Conservation (phyloP, 805 yeast genomes). For the Blastobotrys mokoenaii region DNA sequence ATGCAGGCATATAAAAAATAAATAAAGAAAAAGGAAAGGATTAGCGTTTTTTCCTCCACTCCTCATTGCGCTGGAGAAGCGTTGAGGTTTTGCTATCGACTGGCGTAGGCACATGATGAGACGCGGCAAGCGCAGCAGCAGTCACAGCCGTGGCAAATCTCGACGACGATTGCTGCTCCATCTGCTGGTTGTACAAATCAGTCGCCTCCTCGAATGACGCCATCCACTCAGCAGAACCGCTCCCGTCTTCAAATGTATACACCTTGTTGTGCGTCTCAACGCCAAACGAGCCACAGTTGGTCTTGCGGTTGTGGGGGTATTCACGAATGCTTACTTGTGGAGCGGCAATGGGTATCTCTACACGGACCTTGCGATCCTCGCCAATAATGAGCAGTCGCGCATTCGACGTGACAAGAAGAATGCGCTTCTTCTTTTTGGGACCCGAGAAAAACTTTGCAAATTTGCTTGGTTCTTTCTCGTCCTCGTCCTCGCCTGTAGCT, state of each 20-base stretch:
- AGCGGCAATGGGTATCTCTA: constrained; percentile 27
- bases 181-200: constrained; percentile 13
- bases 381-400: constrained; percentile 27
- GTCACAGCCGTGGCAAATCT: constrained; percentile 24
- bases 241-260: constrained; percentile 27
- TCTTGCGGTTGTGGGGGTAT: constrained; percentile 22
- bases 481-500: constrained; percentile 14
- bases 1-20: neutral
- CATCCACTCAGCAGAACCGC: constrained; percentile 28
- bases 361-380: constrained; percentile 25
- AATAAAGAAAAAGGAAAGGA: constrained; percentile 1
- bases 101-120: constrained; percentile 4
- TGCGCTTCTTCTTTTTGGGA: constrained; percentile 22
- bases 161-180: neutral
- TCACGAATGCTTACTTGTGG: constrained; percentile 29
- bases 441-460: constrained; percentile 25
- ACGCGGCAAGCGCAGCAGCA: constrained; percentile 29
- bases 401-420: constrained; percentile 28
- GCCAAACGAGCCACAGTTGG: constrained; percentile 22
- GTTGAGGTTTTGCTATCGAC: constrained; percentile 13
- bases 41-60: constrained; percentile 6
- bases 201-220: constrained; percentile 23
- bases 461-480: constrained; percentile 18
- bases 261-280: constrained; percentile 28
- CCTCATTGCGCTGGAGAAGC: constrained; percentile 16